phyloP scores from a whole-genome alignment of 2,329 filamentous ascomycete genomes.

The Colletotrichum cuscutae region DNA sequence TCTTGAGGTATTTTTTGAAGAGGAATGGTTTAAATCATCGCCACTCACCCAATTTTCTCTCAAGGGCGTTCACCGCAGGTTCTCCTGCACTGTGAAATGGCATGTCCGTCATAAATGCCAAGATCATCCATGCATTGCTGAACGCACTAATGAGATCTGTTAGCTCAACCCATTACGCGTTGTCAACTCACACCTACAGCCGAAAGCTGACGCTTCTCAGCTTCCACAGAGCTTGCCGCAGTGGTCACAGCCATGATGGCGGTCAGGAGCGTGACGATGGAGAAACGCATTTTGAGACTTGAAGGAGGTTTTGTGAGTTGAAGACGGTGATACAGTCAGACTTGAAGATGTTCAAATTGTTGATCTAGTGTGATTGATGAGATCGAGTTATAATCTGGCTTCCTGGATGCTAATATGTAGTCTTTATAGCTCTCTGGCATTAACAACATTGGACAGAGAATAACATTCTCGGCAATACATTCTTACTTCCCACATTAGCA shows the following conservation, averaged over 20 bases:
- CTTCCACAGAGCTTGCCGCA: not conserved
- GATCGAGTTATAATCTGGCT: not conserved
- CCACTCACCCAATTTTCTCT: not conserved
- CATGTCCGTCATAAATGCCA: conserved; percentile 14
- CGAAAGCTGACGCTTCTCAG: conserved; percentile 14
- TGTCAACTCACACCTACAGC: not conserved
- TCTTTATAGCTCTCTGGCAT: not conserved
- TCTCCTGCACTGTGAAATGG: not conserved
- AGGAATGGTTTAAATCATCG: not conserved
- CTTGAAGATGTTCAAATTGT: not conserved
- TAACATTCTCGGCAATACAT: no score
- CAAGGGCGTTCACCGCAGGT: conserved; percentile 13
- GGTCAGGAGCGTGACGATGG: not conserved
- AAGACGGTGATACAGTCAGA: not conserved
- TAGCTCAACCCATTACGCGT: not conserved
- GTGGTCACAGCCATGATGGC: not conserved
- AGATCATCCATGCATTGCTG: conserved; percentile 1
- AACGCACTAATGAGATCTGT: not conserved
- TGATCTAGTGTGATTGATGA: not conserved
- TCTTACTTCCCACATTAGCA: not conserved
- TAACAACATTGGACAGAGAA: not conserved
- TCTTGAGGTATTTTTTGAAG: no score
- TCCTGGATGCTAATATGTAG: no score
- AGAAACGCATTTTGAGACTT: not conserved
- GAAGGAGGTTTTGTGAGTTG: no score